phyloP scores from a whole-genome alignment of 2,329 filamentous ascomycete genomes.

The Decorospora gaudefroyi region DNA sequence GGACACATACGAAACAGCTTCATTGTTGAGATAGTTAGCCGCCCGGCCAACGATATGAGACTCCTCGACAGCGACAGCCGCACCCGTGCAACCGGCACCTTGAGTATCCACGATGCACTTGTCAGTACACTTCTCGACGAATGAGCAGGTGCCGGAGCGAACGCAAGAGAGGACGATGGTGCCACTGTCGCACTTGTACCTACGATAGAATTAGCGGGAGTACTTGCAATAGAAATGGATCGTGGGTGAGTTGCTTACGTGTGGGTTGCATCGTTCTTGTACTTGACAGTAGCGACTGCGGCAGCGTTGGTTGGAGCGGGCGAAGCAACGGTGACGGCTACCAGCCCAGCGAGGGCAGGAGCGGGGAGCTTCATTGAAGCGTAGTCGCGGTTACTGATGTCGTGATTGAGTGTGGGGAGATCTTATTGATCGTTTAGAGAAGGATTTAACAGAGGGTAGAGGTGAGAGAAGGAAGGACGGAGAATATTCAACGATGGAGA shows the following conservation, averaged over 20 bases:
- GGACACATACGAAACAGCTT: too few relatives aligned
- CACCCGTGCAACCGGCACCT: neutral
- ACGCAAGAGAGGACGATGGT: neutral
- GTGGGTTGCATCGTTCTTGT: neutral
- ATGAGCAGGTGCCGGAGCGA: neutral
- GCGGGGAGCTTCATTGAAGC: conserved; percentile 13
- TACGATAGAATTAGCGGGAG: neutral
- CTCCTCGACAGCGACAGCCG: neutral
- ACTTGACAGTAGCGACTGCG: neutral
- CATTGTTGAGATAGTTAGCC: too few relatives aligned
- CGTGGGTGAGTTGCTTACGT: neutral
- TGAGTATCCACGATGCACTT: neutral
- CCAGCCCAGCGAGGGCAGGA: conserved; percentile 7
- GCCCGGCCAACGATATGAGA: neutral
- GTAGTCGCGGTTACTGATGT: neutral
- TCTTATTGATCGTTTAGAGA: neutral
- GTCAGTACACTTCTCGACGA: neutral
- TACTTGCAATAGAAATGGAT: neutral
- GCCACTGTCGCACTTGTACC: conserved; percentile 3
- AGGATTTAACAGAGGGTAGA: neutral
- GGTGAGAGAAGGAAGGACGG: neutral
- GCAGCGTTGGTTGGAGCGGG: neutral
- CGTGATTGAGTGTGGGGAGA: neutral
- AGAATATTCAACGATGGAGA: neutral
- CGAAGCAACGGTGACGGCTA: conserved; percentile 5